phyloP scores from a whole-genome alignment of 1,139 yeast species.

The Lodderomyces oxycetoniae region DNA sequence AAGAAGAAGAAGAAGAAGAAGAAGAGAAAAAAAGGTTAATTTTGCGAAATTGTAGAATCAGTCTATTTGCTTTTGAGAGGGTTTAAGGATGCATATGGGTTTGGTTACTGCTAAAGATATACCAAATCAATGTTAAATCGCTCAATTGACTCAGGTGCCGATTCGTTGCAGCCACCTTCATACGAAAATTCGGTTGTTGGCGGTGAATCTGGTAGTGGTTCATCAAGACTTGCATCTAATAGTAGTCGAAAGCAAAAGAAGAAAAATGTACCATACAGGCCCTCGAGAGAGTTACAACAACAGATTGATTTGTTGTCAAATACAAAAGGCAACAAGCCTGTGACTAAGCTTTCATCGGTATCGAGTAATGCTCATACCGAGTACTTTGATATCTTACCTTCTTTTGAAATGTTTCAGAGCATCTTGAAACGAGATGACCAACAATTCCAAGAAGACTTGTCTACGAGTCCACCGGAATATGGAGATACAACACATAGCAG shows the following conservation, averaged over 20 bases:
- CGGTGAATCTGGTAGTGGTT: background rate
- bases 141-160: background rate
- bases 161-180: slow-evolving; percentile 4
- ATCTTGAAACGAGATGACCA: slow-evolving; percentile 46
- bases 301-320: slow-evolving; percentile 27
- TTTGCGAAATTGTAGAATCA: no score
- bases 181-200: slow-evolving; percentile 2
- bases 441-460: slow-evolving; percentile 38
- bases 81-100: no score
- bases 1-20: no score
- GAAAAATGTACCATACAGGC: slow-evolving; percentile 30
- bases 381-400: slow-evolving; percentile 54
- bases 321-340: slow-evolving; percentile 10
- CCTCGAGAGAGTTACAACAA: slow-evolving; percentile 32
- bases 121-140: no score
- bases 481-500: slow-evolving; percentile 31
- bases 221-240: background rate
- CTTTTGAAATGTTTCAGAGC: slow-evolving; percentile 60
- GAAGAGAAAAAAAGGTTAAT: no score
- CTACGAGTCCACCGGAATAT: slow-evolving; percentile 37
- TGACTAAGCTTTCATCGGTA: slow-evolving; percentile 21
- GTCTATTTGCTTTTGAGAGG: no score
- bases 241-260: background rate
- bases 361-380: slow-evolving; percentile 36
- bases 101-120: no score